A percentile compares a stretch with the other conserved stretches of the same genome.
These are phyloP conservation scores for Lepidium didymum DNA, from an alignment of 345 rosid species.

Conservation along the genomic window DNA sequence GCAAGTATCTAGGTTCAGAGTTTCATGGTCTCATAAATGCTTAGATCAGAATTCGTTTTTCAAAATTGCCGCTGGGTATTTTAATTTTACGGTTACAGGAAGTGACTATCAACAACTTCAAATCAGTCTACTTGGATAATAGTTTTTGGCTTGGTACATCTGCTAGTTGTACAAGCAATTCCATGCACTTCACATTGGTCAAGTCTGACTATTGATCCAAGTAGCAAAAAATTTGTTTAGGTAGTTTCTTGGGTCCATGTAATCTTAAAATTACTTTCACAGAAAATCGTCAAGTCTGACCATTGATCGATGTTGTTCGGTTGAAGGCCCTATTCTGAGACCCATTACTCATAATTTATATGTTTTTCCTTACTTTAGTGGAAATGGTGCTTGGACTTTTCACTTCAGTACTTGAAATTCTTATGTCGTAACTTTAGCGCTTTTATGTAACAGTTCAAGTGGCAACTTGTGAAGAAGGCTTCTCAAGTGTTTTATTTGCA, in stretches of 20 bases:
- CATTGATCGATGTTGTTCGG: not conserved
- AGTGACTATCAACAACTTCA: not conserved
- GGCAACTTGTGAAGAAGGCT: conserved; percentile 83
- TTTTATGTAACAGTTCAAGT: conserved; percentile 61
- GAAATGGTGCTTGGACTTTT: not conserved
- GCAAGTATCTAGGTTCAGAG: conserved; percentile 22
- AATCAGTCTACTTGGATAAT: not conserved
- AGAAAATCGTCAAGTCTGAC: not conserved
- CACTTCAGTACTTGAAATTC: not conserved
- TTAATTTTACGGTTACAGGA: not conserved
- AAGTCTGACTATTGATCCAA: not conserved
- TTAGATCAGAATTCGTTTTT: not conserved
- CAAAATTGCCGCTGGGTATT: not conserved
- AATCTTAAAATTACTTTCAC: not conserved
- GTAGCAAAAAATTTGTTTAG: not conserved
- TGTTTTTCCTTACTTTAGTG: not conserved
- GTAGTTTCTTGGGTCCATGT: not conserved
- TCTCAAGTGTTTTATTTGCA: conserved; percentile 86
- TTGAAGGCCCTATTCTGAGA: not conserved
- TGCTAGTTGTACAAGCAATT: not conserved
- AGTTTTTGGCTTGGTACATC: not conserved
- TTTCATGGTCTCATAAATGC: not conserved
- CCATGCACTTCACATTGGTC: not conserved
- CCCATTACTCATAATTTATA: not conserved
- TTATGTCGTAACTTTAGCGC: not conserved